These are phyloP conservation scores for Colletotrichum trifolii DNA, from an alignment of 2,329 filamentous ascomycete species.

Conservation along the genomic window DNA sequence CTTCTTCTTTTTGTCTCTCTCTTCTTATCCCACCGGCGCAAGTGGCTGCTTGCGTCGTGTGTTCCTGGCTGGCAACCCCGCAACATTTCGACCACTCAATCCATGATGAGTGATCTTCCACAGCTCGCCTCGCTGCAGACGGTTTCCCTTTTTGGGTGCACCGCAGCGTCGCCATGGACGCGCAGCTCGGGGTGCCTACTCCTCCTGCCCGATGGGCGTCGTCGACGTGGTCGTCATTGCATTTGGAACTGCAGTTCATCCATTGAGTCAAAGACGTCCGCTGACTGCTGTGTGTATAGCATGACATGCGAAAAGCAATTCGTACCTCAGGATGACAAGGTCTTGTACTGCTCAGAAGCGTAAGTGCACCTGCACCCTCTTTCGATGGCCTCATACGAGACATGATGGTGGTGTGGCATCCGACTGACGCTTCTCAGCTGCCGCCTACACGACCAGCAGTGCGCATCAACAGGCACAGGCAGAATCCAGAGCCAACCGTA, in stretches of 20 bases:
- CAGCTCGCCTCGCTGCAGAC: slow-evolving; percentile 14
- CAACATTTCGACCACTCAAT: slow-evolving; percentile 12
- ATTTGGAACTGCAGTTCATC: slow-evolving; percentile 44
- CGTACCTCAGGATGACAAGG: slow-evolving; percentile 65
- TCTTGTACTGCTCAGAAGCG: slow-evolving; percentile 72
- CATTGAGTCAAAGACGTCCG: slow-evolving; percentile 40
- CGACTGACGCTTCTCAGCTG: slow-evolving; percentile 52
- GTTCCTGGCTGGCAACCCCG: slow-evolving; percentile 26
- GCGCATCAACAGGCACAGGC: slow-evolving; percentile 28
- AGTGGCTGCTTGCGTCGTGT: slow-evolving; percentile 21
- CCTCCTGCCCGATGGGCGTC: not conserved
- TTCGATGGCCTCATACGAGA: slow-evolving; percentile 4
- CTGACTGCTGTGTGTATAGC: slow-evolving; percentile 53
- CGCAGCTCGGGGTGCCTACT: slow-evolving; percentile 38
- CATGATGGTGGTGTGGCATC: not conserved
- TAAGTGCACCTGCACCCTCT: slow-evolving; percentile 51
- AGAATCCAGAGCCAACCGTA: slow-evolving; percentile 27
- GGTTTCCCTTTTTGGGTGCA: slow-evolving; percentile 40
- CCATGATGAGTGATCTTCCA: slow-evolving; percentile 24
- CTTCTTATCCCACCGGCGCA: slow-evolving; percentile 14
- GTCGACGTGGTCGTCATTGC: slow-evolving; percentile 32
- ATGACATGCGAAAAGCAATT: slow-evolving; percentile 77
- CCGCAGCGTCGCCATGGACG: slow-evolving; percentile 47
- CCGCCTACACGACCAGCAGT: slow-evolving; percentile 59
- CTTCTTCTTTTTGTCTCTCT: slow-evolving; percentile 24